phyloP scores from a whole-genome alignment of 495 filamentous ascomycete genomes.

The Lepraria neglecta region DNA sequence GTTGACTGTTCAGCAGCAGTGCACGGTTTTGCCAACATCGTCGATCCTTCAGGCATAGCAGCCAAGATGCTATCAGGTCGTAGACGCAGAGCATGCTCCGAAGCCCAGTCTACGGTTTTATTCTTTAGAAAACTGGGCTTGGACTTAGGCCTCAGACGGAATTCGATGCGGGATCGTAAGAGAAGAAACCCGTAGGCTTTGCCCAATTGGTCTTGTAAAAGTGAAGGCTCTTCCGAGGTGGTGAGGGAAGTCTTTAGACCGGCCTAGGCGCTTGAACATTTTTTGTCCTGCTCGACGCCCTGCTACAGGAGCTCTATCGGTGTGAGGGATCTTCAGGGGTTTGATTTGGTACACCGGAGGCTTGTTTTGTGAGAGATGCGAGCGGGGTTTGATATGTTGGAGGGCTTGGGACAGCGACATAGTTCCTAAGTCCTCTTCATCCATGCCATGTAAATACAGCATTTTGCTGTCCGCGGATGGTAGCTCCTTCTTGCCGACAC shows the following conservation, averaged over 20 bases:
- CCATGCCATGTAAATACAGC: not conserved
- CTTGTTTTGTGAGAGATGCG: not conserved
- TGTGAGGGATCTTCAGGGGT: not conserved
- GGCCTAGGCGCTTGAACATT: not conserved
- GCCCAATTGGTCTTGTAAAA: not conserved
- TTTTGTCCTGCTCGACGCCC: too few species aligned
- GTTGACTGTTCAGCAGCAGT: not conserved
- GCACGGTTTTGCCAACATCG: not conserved
- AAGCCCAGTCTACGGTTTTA: not conserved
- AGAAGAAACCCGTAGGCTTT: not conserved
- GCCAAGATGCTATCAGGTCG: constrained; percentile 6
- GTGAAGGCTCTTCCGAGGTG: not conserved
- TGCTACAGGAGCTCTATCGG: too few species aligned
- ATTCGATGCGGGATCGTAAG: not conserved
- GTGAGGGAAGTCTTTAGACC: constrained; percentile 5
- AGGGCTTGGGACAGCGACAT: not conserved
- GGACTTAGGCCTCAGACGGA: not conserved
- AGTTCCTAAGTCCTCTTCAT: not conserved
- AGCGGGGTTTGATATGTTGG: not conserved
- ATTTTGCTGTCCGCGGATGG: not conserved
- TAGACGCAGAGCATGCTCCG: not conserved
- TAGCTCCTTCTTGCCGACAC: not conserved
- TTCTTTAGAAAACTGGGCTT: not conserved
- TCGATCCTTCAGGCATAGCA: constrained; percentile 9
- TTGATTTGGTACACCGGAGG: not conserved